Base-by-base conservation (phyloP, 106 monocot genomes). In the Chionographis japonica region DNA sequence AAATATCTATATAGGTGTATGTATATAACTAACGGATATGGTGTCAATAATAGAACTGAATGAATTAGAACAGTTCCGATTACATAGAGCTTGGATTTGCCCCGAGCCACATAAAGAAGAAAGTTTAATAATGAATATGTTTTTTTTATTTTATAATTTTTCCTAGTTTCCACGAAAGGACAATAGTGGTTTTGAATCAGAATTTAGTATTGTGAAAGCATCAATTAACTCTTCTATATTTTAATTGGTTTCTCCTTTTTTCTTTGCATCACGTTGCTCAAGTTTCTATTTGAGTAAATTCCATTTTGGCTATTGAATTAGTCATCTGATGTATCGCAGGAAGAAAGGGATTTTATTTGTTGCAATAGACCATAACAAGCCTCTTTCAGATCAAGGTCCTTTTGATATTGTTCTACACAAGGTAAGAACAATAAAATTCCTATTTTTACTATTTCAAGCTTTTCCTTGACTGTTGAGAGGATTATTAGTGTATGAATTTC, bases 391-490 rank as follows among this genome's bases (percentile, higher is more conserved):
- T 10, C 94, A 95, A 95, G 94, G 94, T 40, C 94, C 94, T 63
- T 95, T 95, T 68, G 88, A 95, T 58, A 84, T 95, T 55, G 71
- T 95, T 63, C 73, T 95, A 60, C 94, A 95, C 40, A 95, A 95
- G 91, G 94, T 86, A 14, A 53, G 78, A 50, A 38, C 19, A 39
- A 17, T 39, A 10, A 40, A 35, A 7, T 39, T 1, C 27, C 37
- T 38, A 40, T 38, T 43, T 62, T 10, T 79, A 50, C 4, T 35
- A 8, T 40, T 14, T 17, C 61, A 9, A 63, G 43, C 40, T 68
- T 27, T 38, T 27, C 13, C 5, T 40, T 14, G 66, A 27, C 39
- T 67, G n/a, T 4, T 2, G 39, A 5, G 10, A 10, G 12, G 27
- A 40, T 67, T 7, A 12, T 67, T 39, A 3, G 5, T 46, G 9